Evolutionary conservation across 371 early-diverging fungal genomes (phyloP).

Genomic region (Rhizopus microsporus): DNA sequence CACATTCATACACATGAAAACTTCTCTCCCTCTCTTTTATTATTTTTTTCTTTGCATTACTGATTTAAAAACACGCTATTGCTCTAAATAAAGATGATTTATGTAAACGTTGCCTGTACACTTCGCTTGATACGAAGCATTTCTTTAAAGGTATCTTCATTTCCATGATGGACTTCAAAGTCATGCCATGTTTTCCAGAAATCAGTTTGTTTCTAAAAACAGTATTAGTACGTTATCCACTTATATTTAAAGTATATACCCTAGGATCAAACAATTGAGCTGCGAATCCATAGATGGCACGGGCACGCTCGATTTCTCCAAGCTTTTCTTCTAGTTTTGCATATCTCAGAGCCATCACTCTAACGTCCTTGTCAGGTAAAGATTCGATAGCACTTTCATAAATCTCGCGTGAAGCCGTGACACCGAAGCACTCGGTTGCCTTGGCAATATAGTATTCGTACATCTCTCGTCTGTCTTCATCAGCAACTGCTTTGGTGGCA

Average conservation of each 20-base stretch:
- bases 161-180: conserved; percentile 96
- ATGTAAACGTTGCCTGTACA: conserved; percentile 48
- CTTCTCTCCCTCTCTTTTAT: not conserved
- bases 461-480: conserved; percentile 80
- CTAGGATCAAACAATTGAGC: conserved; percentile 90
- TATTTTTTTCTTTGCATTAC: not conserved
- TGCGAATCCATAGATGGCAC: conserved; percentile 90
- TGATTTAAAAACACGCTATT: conserved; percentile 27
- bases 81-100: conserved; percentile 1
- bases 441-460: conserved; percentile 90
- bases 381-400: conserved; percentile 90
- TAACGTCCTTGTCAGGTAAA: conserved; percentile 82
- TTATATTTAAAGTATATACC: conserved; percentile 27
- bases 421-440: conserved; percentile 84
- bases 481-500: conserved; percentile 77
- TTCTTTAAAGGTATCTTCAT: conserved; percentile 97
- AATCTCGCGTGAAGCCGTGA: conserved; percentile 85
- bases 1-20: conserved; percentile 1
- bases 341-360: conserved; percentile 80
- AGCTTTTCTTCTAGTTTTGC: conserved; percentile 87
- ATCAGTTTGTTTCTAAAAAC: conserved; percentile 53
- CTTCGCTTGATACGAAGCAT: conserved; percentile 95
- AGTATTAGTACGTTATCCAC: not conserved
- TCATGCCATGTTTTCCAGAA: conserved; percentile 96
- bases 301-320: conserved; percentile 95